phyloP scores from a whole-genome alignment of 2,329 filamentous ascomycete genomes.

The Aureobasidium sp. region DNA sequence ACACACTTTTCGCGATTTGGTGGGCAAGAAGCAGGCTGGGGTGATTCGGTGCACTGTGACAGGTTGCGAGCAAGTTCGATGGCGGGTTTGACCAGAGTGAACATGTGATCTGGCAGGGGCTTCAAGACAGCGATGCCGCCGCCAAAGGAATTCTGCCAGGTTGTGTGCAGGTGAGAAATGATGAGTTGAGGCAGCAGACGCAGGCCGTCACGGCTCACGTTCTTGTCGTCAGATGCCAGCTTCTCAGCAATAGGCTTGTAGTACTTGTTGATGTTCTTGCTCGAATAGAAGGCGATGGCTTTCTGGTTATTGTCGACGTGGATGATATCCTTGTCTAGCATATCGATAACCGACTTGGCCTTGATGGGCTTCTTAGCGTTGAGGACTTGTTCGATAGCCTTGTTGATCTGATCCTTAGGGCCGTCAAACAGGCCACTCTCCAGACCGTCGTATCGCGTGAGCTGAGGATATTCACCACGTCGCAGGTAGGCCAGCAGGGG shows the following conservation, averaged over 20 bases:
- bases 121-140: constrained; percentile 74
- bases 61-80: constrained; percentile 67
- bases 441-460: constrained; percentile 67
- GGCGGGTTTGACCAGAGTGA: constrained; percentile 60
- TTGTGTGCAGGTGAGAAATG: constrained; percentile 73
- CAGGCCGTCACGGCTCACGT: constrained; percentile 50
- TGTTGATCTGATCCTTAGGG: constrained; percentile 42
- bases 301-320: constrained; percentile 54
- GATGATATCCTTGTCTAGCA: constrained; percentile 52
- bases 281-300: constrained; percentile 71
- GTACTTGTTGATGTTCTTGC: constrained; percentile 49
- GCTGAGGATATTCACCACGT: constrained; percentile 61
- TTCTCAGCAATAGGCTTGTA: constrained; percentile 61
- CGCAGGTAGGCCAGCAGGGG: constrained; percentile 63
- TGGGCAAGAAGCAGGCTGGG: constrained; percentile 69
- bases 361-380: constrained; percentile 45
- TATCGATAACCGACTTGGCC: constrained; percentile 55
- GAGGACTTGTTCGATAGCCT: constrained; percentile 33
- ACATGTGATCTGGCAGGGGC: constrained; percentile 67
- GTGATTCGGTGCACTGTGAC: constrained; percentile 62
- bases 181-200: constrained; percentile 63
- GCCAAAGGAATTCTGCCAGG: constrained; percentile 72
- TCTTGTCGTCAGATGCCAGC: constrained; percentile 36
- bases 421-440: constrained; percentile 67
- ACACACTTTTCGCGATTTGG: constrained; percentile 69